phyloP scores from a whole-genome alignment of 129 eudicot genomes.

The Rutidosis leptorrhynchoides region DNA sequence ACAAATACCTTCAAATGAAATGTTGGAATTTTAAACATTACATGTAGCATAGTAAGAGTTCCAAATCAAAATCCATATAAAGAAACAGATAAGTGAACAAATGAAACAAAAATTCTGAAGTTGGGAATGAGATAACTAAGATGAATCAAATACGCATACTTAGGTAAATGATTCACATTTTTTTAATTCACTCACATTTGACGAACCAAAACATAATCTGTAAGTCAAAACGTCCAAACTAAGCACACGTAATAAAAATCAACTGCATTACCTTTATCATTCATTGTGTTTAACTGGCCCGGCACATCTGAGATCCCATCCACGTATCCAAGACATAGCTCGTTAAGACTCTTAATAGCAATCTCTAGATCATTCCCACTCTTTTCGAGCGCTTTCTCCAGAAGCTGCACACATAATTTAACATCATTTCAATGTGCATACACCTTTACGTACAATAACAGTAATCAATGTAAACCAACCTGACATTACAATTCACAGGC shows the following conservation, averaged over 20 bases:
- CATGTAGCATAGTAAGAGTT: not conserved
- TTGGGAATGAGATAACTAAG: too few relatives aligned
- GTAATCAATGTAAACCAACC: not conserved
- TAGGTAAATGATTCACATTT: not conserved
- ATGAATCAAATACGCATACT: too few relatives aligned
- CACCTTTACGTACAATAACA: conserved; percentile 7
- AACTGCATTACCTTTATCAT: conserved; percentile 44
- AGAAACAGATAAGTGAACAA: not conserved
- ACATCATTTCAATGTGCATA: not conserved
- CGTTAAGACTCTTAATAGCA: conserved; percentile 68
- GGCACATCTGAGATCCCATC: conserved; percentile 37
- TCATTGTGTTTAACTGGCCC: conserved; percentile 29
- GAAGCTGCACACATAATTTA: conserved; percentile 40
- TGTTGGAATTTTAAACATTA: not conserved
- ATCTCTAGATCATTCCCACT: conserved; percentile 63
- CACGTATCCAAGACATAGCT: conserved; percentile 53
- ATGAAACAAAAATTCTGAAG: not conserved
- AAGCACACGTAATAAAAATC: not conserved
- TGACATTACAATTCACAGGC: conserved; percentile 9
- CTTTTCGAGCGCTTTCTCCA: conserved; percentile 61
- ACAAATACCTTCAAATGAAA: too few relatives aligned
- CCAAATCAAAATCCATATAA: not conserved
- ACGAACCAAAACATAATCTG: not conserved
- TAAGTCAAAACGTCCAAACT: not conserved
- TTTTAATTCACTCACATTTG: not conserved